Base-by-base conservation (phyloP, 2,329 filamentous ascomycete species). In the Ophiostoma piceae region DNA sequence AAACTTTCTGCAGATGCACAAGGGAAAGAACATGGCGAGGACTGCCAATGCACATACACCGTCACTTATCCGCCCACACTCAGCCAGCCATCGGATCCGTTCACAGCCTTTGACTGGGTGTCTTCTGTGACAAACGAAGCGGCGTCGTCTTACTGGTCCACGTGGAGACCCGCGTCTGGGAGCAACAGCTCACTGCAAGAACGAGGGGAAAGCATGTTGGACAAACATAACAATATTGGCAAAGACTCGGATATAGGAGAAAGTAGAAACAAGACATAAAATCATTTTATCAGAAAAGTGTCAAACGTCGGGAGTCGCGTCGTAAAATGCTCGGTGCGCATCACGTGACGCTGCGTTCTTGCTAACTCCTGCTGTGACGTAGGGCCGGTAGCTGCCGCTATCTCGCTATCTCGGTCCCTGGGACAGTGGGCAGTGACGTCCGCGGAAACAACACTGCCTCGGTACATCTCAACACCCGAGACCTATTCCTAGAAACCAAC, bases 121-220 rank as follows among this genome's bases (percentile, higher is more conserved):
- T 51, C 16, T 57, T 26, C n/a, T 57, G 51, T 57, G 51, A 57
- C 51, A 57, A 57, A 62, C 57, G 12, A 12, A 62, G 22, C 57
- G 57, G 12, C 57, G 22, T 32, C 26, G 22, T 62, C 26, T 19
- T 7, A 62, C 26, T 62, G 57, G 57, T 62, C 57, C 57, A 62
- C 57, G 57, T 62, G 22, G 57, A 32, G 8, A 22, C 22, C 22
- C 14, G 54, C 22, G 54, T 41, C 19, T 66, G 16, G 29, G 62
- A 39, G 16, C 32, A 8, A 16, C 62, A 66, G 35, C 19, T 7
- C 57, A 32, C 57, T 29, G 57, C 22, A 32, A 62, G 57, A 62
- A 19, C n/a, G 29, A 22, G n/a, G 51, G 51, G 51, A 57, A 26
- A 9, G n/a, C 9, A 9, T 11, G 22, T 57, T 57, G 51, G 43